phyloP scores from a whole-genome alignment of 768 basidiomycete species.

The Psilocybe cyanescens region DNA sequence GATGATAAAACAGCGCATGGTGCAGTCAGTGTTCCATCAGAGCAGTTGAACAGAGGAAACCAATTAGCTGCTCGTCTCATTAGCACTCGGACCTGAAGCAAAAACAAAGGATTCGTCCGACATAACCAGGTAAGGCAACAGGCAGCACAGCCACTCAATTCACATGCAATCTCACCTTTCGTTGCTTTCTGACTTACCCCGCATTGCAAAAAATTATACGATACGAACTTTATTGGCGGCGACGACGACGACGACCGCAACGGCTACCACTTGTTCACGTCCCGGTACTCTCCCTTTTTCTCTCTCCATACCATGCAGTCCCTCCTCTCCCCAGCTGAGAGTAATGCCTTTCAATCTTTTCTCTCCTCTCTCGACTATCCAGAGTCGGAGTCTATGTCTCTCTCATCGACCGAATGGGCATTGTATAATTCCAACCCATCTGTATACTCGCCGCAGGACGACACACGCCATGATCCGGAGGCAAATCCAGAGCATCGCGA shows the following conservation, averaged over 20 bases:
- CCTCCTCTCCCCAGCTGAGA: slow-evolving; percentile 68
- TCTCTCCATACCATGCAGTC: slow-evolving; percentile 44
- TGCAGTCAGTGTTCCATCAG: not conserved
- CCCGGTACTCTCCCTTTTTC: not conserved
- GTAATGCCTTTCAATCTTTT: slow-evolving; percentile 71
- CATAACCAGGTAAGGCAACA: slow-evolving; percentile 1
- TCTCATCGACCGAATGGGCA: slow-evolving; percentile 52
- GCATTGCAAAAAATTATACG: slow-evolving; percentile 9
- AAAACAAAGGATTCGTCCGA: not conserved
- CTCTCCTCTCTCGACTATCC: slow-evolving; percentile 56
- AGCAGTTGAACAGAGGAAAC: not conserved
- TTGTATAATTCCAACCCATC: slow-evolving; percentile 30
- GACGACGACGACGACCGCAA: slow-evolving; percentile 6
- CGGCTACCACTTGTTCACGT: not conserved
- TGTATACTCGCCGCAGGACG: slow-evolving; percentile 36
- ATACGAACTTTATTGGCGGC: slow-evolving; percentile 3
- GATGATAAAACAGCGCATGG: not conserved
- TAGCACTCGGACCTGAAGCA: not conserved
- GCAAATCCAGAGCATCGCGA: slow-evolving; percentile 54
- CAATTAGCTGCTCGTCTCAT: not conserved
- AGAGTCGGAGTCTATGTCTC: slow-evolving; percentile 24
- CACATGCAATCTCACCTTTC: slow-evolving; percentile 13
- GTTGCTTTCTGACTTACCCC: slow-evolving; percentile 14
- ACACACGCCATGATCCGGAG: slow-evolving; percentile 43
- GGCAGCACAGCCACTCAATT: slow-evolving; percentile 13